Conservation (phyloP, 768 basidiomycete species). For the Macrolepiota fuliginosa region DNA sequence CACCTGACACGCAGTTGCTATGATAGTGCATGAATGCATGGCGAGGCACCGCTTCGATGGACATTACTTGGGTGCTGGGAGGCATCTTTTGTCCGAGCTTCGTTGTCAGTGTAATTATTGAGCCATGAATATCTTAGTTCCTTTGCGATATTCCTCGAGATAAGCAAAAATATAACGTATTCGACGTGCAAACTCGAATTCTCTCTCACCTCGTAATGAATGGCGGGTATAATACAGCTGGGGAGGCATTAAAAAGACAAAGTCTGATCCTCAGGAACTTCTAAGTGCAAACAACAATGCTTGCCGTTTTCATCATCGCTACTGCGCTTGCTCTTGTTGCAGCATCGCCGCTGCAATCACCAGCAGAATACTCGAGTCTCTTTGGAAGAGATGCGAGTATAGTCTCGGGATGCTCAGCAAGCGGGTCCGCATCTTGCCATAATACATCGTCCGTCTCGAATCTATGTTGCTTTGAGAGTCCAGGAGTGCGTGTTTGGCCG, state of each 20-base stretch:
- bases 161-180: background rate
- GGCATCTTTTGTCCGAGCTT: background rate
- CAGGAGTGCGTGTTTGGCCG: conserved; percentile 45
- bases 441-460: conserved; percentile 43
- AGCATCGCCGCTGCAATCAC: conserved; percentile 4
- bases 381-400: conserved; percentile 24
- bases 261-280: background rate
- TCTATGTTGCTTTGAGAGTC: conserved; percentile 65
- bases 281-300: background rate
- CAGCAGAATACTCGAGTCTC: conserved; percentile 13
- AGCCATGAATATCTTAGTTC: background rate
- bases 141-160: background rate
- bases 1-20: background rate
- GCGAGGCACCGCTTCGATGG: background rate
- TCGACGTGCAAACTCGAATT: background rate
- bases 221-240: background rate
- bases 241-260: background rate
- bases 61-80: background rate
- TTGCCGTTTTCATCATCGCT: background rate
- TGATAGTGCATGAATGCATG: background rate
- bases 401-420: conserved; percentile 53
- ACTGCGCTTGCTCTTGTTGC: background rate
- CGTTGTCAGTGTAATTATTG: background rate
- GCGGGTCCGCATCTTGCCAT: conserved; percentile 51
- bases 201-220: background rate